Evolutionary conservation across 306 rosid genomes (phyloP), one percentile per base, ranked within the genome.

Genomic region (Carpinus fangiana): DNA sequence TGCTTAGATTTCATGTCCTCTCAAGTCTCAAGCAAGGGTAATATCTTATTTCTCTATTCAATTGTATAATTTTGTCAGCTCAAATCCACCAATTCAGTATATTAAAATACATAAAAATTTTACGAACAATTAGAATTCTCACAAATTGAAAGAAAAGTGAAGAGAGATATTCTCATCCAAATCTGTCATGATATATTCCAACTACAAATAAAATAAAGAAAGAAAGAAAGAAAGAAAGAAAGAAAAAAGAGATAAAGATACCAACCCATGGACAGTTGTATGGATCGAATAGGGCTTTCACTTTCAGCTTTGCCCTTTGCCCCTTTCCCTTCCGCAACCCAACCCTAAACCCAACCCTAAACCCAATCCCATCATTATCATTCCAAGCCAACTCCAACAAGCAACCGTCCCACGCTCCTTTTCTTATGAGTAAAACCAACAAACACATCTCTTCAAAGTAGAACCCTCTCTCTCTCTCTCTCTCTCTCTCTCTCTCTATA

Each of bases 321-420:
- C 16, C 16, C 13, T 52, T 62, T 51, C 23, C 53, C 62, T 73
- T 82, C 12, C 13, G 1, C 52, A 52, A 38, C 55, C 59, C 52
- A 57, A 1, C 34, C 36, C 23, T 23, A 23, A 52, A 38, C 55
- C 59, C 52, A 57, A 1, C 34, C 36, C 23, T 23, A 23, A 7
- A 82, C 34, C 2, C 26, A 23, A 59, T n/a, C 59, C 66, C 78
- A 75, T 75, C 85, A 41, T 1, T 64, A 7, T 82, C 84, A 82
- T 69, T 23, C 31, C 70, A 48, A 82, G 69, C 80, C 72, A 79
- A 75, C 66, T 74, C 79, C 47, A 79, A 31, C 82, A 89, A 78
- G 87, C 82, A 84, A 84, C 81, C 75, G 34, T 31, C 34, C 34
- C 74, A 86, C 84, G 45, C 68, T 23, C 36, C 45, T 14, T 14